Percentiles rank a stretch among this genome's conserved stretches.
phyloP scores from a whole-genome alignment of 2,329 filamentous ascomycete species.

The Fusarium succisae region DNA sequence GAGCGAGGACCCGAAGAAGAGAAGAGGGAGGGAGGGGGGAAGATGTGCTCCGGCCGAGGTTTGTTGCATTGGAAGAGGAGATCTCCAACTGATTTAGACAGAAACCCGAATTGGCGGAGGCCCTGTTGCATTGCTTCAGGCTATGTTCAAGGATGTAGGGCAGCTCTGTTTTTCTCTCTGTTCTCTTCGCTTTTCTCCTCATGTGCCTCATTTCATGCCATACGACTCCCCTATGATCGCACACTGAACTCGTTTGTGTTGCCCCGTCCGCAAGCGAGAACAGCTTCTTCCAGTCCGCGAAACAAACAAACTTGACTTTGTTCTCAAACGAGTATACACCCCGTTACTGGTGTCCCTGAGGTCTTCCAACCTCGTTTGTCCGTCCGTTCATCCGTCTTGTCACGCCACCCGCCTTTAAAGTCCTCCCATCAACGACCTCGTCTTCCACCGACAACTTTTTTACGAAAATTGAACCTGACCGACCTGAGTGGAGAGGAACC shows the following conservation, averaged over 20 bases:
- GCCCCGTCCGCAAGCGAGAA: neutral
- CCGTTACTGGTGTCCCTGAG: no score
- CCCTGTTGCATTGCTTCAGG: constrained; percentile 8
- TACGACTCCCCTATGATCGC: neutral
- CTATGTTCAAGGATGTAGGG: neutral
- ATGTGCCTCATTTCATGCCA: neutral
- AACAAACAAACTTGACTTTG: neutral
- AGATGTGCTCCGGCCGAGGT: constrained; percentile 14
- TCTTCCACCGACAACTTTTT: neutral
- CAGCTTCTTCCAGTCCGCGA: no score
- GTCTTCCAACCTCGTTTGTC: neutral
- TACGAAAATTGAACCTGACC: neutral
- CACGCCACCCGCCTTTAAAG: neutral
- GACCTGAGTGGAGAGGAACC: neutral
- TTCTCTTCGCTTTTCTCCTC: neutral
- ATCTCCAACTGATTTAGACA: constrained; percentile 3
- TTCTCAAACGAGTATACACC: neutral
- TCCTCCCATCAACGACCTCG: neutral
- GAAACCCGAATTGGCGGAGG: neutral
- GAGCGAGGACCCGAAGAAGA: constrained; percentile 21
- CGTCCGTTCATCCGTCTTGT: neutral
- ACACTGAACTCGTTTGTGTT: neutral
- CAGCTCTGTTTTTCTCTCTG: neutral
- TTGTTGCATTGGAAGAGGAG: constrained; percentile 16
- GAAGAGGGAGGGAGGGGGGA: constrained; percentile 12